phyloP scores from a whole-genome alignment of 768 basidiomycete species.

The Hirschioporus abietinus region DNA sequence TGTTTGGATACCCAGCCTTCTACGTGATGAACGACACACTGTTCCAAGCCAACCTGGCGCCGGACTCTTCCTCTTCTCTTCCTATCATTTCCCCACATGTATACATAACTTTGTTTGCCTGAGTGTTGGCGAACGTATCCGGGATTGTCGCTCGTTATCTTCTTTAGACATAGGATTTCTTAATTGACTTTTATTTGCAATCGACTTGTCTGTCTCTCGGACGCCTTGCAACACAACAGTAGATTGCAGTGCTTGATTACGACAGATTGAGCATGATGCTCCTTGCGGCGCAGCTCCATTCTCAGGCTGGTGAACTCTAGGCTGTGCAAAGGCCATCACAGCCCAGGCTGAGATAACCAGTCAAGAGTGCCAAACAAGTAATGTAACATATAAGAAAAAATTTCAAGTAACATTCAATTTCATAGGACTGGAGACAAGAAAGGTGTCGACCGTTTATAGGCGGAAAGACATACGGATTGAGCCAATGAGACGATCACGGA shows the following conservation, averaged over 20 bases:
- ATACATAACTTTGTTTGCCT: not conserved
- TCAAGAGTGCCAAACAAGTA: too few species aligned
- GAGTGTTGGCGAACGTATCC: not conserved
- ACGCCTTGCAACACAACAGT: not conserved
- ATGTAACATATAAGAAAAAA: too few species aligned
- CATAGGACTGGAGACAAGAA: too few species aligned
- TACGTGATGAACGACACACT: not conserved
- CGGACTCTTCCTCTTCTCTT: slow-evolving; percentile 2
- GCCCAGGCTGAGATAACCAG: too few species aligned
- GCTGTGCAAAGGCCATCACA: not conserved
- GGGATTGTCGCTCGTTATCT: slow-evolving; percentile 1
- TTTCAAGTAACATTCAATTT: too few species aligned
- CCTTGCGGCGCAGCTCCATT: not conserved
- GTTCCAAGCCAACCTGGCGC: not conserved
- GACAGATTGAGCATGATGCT: not conserved
- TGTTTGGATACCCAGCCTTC: not conserved
- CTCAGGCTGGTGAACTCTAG: not conserved
- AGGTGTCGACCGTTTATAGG: not conserved
- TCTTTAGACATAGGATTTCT: not conserved
- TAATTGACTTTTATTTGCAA: not conserved
- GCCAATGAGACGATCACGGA: not conserved
- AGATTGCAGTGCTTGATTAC: not conserved
- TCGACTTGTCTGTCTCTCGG: not conserved
- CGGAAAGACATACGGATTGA: not conserved
- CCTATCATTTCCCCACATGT: not conserved